Evolutionary conservation across 306 rosid species (phyloP), one percentile per base, ranked within the genome.

Genomic region (Sindora glabra): DNA sequence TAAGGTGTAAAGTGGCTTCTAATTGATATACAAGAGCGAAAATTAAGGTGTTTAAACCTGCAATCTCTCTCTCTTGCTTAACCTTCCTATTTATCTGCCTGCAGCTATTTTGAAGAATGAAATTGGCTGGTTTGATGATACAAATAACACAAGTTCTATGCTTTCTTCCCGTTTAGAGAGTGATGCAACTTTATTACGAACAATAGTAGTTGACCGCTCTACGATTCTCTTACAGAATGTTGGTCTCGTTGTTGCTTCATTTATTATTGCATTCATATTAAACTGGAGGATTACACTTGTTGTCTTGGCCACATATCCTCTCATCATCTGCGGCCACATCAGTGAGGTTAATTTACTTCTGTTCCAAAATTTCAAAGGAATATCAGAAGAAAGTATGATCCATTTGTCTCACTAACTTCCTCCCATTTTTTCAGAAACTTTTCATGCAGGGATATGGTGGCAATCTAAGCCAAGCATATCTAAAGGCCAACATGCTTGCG

Each of bases 391-490:
- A 56, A 40, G 54, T 59, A 48, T 15, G 16, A 62, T 55, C 14
- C 12, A 4, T 53, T 29, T 38, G 16, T 65, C 64, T 59, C 48
- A 38, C 36, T 50, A 61, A 16, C 23, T 64, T 55, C 16, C 30
- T 56, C 0, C 10, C n/a, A 26, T 63, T 58, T 48, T 76, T 74
- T 65, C 81, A 92, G 98, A 92, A 83, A 79, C 89, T 92, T 64
- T 92, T 92, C 76, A 77, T 92, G 86, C 59, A 88, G 81, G 98
- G 98, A 42, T 92, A 81, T 53, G 96, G 96, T 64, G 98, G 98
- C 16, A 92, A 92, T 86, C 80, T 92, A 83, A 92, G 95, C 90
- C 85, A 84, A 72, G 92, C 96, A 56, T 88, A 92, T 79, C 84
- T 88, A 50, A 92, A 83, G 74, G 96, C 96, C 37, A 92, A 88